Percentiles rank a stretch among this genome's conserved stretches.
phyloP scores from a whole-genome alignment of 2,329 filamentous ascomycete species.

The Harringtonia lauricola region DNA sequence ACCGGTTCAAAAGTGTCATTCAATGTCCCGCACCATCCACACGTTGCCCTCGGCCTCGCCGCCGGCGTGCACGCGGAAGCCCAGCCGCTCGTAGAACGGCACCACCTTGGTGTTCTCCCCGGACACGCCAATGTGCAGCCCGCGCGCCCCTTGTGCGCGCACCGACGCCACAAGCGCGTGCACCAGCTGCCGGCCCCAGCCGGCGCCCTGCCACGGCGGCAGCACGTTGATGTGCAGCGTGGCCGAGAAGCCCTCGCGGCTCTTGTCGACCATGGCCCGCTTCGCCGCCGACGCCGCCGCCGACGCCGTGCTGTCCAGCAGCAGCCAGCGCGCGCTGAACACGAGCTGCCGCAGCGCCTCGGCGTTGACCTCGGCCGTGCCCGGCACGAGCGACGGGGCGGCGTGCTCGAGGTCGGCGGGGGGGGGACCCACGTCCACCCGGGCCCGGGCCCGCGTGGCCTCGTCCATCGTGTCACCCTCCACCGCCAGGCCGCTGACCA shows the following conservation, averaged over 20 bases:
- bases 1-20: too few species aligned
- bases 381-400: slow-evolving; percentile 19
- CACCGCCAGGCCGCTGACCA: too few species aligned
- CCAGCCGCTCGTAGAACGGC: slow-evolving; percentile 34
- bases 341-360: slow-evolving; percentile 28
- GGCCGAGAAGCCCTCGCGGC: slow-evolving; percentile 24
- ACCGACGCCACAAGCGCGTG: slow-evolving; percentile 29
- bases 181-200: slow-evolving; percentile 33
- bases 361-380: slow-evolving; percentile 17
- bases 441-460: slow-evolving; percentile 6
- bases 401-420: slow-evolving; percentile 17
- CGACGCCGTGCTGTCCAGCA: slow-evolving; percentile 19
- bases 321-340: slow-evolving; percentile 27
- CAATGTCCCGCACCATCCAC: slow-evolving; percentile 32
- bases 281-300: slow-evolving; percentile 21
- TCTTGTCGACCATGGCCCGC: slow-evolving; percentile 18
- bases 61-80: slow-evolving; percentile 27
- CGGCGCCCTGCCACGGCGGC: slow-evolving; percentile 26
- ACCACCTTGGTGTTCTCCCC: slow-evolving; percentile 36
- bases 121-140: slow-evolving; percentile 32
- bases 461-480: slow-evolving; percentile 11
- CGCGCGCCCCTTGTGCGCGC: slow-evolving; percentile 13
- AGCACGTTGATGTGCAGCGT: slow-evolving; percentile 41
- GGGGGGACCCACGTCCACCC: slow-evolving; percentile 12
- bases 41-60: slow-evolving; percentile 22